Evolutionary conservation across 1,284 basidiomycete species (phyloP).

Genomic region (Fomitopsis schrenkii): DNA sequence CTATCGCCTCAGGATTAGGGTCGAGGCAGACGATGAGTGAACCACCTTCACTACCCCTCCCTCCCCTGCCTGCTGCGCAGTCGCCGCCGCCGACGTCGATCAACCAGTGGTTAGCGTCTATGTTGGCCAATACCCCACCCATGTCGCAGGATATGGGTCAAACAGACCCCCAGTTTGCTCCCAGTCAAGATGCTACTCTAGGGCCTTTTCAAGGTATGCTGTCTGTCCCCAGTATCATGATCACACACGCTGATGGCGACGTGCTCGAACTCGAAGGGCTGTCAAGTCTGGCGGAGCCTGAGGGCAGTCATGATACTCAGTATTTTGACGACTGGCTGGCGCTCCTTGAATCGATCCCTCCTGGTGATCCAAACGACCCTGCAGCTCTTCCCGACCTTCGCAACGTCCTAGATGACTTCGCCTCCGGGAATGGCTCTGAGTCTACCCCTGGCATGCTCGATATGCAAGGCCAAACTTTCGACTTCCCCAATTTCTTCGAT

Average conservation of each 20-base stretch:
- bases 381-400: conserved; percentile 8
- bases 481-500: conserved; percentile 28
- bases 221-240: neutral
- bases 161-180: neutral
- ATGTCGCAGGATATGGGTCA: neutral
- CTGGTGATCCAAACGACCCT: conserved; percentile 18
- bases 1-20: no score
- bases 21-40: conserved; percentile 7
- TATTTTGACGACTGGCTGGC: conserved; percentile 21
- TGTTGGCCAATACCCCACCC: neutral
- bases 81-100: neutral
- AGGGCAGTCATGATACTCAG: conserved; percentile 9
- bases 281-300: neutral
- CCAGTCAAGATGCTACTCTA: no score
- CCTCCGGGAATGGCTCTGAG: neutral
- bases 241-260: neutral
- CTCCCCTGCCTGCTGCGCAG: neutral
- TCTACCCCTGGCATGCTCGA: neutral
- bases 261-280: neutral
- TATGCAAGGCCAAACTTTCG: neutral
- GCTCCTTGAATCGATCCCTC: conserved; percentile 17
- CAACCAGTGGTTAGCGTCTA: neutral
- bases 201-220: neutral
- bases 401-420: conserved; percentile 7
- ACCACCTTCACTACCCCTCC: neutral